A percentile compares a stretch with the other conserved stretches of the same genome.
Evolutionary conservation across 2,329 filamentous ascomycete species (phyloP).

Genomic region (Penicillium paneum): DNA sequence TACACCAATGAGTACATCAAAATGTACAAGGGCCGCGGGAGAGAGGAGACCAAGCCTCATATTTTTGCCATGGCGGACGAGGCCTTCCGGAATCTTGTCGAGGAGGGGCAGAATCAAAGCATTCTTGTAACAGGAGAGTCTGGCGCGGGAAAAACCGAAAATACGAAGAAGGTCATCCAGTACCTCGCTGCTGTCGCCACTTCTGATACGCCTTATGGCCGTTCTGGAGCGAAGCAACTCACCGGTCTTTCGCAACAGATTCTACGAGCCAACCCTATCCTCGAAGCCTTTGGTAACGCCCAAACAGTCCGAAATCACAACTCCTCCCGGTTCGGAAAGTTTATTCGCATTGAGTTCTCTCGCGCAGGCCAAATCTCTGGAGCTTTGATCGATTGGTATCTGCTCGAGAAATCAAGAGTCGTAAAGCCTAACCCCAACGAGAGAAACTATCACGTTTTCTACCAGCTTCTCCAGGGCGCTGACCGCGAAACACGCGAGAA

Average conservation of each 20-base stretch:
- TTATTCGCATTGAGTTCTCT: constrained; percentile 95
- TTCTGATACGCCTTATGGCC: constrained; percentile 65
- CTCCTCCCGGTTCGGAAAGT: constrained; percentile 96
- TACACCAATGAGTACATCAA: constrained; percentile 97
- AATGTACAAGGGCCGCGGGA: constrained; percentile 88
- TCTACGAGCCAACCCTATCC: constrained; percentile 88
- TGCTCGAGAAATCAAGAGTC: constrained; percentile 96
- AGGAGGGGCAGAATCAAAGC: constrained; percentile 93
- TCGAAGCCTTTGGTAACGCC: constrained; percentile 97
- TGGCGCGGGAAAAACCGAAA: constrained; percentile 96
- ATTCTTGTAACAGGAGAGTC: constrained; percentile 98
- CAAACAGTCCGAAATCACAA: constrained; percentile 98
- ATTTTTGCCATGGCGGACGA: constrained; percentile 98
- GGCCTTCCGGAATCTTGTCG: constrained; percentile 91
- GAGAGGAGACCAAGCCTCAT: constrained; percentile 94
- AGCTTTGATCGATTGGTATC: constrained; percentile 97
- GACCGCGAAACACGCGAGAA: constrained; percentile 69
- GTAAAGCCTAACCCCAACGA: constrained; percentile 84
- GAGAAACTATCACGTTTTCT: constrained; percentile 96
- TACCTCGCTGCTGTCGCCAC: constrained; percentile 93
- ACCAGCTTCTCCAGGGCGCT: constrained; percentile 86
- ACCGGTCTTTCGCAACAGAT: constrained; percentile 96
- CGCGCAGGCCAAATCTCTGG: constrained; percentile 85
- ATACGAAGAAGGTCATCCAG: constrained; percentile 99
- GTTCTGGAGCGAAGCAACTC: constrained; percentile 63